A percentile compares a stretch with the other conserved stretches of the same genome.
Conservation (phyloP, 2,329 filamentous ascomycete species). For the Venturiaceae sp. region DNA sequence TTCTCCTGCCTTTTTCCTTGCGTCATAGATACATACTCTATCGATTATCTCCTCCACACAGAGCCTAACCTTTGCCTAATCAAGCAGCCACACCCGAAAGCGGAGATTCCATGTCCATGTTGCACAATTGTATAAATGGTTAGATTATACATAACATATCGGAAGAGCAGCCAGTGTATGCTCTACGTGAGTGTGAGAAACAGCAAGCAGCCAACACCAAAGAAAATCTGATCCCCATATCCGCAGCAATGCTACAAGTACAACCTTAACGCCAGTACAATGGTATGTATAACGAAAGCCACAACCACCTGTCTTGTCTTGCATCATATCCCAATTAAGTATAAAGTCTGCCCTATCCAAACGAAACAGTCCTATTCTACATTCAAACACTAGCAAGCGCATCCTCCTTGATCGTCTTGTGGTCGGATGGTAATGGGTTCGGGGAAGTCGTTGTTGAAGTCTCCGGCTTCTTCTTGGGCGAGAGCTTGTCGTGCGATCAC, state of each 20-base stretch:
- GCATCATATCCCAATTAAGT: neutral
- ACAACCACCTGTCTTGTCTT: neutral
- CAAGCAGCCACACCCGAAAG: neutral
- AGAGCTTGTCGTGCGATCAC: constrained; percentile 95
- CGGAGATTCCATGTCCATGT: neutral
- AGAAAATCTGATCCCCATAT: neutral
- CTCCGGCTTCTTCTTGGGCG: constrained; percentile 93
- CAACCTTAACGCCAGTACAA: neutral
- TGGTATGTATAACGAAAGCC: neutral
- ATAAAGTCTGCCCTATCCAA: neutral
- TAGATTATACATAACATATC: neutral
- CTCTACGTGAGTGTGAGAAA: neutral
- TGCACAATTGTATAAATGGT: neutral
- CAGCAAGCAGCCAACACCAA: neutral
- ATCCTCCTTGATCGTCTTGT: constrained; percentile 86
- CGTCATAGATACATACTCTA: too few species aligned
- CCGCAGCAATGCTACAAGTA: neutral
- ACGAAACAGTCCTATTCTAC: neutral
- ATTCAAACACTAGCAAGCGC: constrained; percentile 60
- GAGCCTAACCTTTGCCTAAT: neutral
- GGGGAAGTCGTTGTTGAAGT: constrained; percentile 94
- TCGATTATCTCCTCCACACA: neutral
- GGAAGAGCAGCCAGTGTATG: neutral
- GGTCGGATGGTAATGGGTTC: constrained; percentile 98
- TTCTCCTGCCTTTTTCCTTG: too few species aligned